Evolutionary conservation across 1,284 basidiomycete genomes (phyloP), one percentile per base, ranked within the genome.

Genomic region (Marasmius oreades): DNA sequence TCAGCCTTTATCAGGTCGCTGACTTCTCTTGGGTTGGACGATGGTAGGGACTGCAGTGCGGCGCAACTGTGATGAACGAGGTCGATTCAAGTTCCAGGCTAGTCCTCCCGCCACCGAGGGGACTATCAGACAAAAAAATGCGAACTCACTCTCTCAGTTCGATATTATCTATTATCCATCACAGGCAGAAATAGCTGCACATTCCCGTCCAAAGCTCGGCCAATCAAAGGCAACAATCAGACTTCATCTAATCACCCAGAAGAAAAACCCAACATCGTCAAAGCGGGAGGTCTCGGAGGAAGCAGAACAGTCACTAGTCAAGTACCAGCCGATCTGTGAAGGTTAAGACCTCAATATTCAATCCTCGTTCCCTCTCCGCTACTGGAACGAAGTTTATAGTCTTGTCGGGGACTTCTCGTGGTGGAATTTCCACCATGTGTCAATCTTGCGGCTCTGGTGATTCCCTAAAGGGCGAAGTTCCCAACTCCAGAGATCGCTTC

Each of bases 151-250:
- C 52, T 43, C 26, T 63, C 64, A 63, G 24, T 66, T 55, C 53
- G 63, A 66, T 45, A 57, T n/a, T n/a, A n/a, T 66, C 1, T 62
- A 58, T 45, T 63, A 66, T 33, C 16, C 14, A 26, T 20, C 18
- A 51, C 55, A 64, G 52, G 53, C 56, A 6, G 59, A 53, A 0
- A 57, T 65, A 14, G 50, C 60, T 33, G 59, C 52, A 5, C 62
- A 63, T 1, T 55, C 55, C 18, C 64, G 64, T 14, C 51, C 48
- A 46, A 55, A 28, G 58, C 61, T 12, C 61, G 64, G 5, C 61
- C 64, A 20, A 63, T 59, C 59, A 34, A 52, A 59, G 51, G 63
- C 62, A 47, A 62, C 60, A 36, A 52, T 57, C 24, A 50, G 46
- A 23, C 56, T 42, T 14, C 61, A 63, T 43, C 59, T 66, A 26